A percentile compares a stretch with the other conserved stretches of the same genome.
phyloP scores from a whole-genome alignment of 2,329 filamentous ascomycete genomes.

The Incumbomyces delicatus region DNA sequence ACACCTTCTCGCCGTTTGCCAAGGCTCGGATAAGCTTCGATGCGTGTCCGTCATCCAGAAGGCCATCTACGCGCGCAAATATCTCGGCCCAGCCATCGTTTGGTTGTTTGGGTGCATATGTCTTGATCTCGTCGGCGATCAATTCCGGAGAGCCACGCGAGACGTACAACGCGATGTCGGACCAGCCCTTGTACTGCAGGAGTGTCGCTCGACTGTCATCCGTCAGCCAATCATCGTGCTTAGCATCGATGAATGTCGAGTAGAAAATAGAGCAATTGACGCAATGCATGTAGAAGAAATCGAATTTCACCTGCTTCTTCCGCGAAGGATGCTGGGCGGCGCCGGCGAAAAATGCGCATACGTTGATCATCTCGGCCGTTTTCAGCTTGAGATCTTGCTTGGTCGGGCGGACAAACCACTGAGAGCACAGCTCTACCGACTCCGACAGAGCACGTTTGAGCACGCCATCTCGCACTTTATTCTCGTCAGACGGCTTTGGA shows the following conservation, averaged over 20 bases:
- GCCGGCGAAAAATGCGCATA: conserved; percentile 46
- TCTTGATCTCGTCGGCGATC: conserved; percentile 46
- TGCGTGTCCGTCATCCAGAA: conserved; percentile 68
- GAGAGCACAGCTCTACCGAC: conserved; percentile 51
- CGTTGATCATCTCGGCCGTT: conserved; percentile 61
- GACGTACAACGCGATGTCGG: conserved; percentile 65
- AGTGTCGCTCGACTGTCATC: conserved; percentile 54
- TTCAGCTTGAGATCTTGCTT: conserved; percentile 47
- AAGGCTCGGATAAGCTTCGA: conserved; percentile 66
- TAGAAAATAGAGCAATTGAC: conserved; percentile 71
- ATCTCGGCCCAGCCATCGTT: conserved; percentile 34
- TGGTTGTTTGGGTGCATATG: conserved; percentile 46
- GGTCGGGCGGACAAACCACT: conserved; percentile 43
- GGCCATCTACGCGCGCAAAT: conserved; percentile 36
- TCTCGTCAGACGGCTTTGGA: conserved; percentile 43
- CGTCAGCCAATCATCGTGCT: conserved; percentile 49
- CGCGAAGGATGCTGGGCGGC: conserved; percentile 50
- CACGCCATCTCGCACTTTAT: conserved; percentile 62
- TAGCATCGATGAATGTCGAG: conserved; percentile 38
- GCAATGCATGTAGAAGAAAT: conserved; percentile 77
- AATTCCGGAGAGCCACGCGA: conserved; percentile 56
- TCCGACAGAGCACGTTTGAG: conserved; percentile 52
- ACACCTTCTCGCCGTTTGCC: conserved; percentile 50
- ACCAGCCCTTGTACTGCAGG: conserved; percentile 71
- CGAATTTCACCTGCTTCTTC: conserved; percentile 59